Percentiles rank a stretch among this genome's conserved stretches.
Evolutionary conservation across 2,329 filamentous ascomycete species (phyloP).

Genomic region (Myotisia sp.): DNA sequence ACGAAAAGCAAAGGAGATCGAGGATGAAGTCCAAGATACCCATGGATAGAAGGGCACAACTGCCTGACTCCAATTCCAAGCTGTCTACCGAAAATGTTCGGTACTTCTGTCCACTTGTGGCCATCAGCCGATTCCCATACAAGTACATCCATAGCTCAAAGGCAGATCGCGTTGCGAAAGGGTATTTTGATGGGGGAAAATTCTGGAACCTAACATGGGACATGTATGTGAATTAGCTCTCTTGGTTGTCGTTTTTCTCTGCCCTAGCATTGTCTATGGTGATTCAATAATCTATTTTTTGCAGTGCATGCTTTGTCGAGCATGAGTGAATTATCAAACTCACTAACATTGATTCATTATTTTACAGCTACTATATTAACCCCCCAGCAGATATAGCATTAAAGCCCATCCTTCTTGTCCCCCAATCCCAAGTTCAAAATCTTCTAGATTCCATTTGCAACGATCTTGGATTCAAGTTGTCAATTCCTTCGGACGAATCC

Average conservation of each 20-base stretch:
- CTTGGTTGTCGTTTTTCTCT: not conserved
- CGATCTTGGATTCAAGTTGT: constrained; percentile 36
- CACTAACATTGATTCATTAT: constrained; percentile 9
- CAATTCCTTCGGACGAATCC: constrained; percentile 42
- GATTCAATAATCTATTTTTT: too few species aligned
- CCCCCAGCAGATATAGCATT: constrained; percentile 33
- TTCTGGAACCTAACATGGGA: constrained; percentile 53
- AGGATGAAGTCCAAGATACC: not conserved
- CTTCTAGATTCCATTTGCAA: constrained; percentile 53
- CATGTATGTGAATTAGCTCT: constrained; percentile 51
- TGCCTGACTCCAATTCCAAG: not conserved
- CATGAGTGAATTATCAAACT: not conserved
- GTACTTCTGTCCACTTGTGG: constrained; percentile 27
- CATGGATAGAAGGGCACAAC: not conserved
- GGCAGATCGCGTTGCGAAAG: constrained; percentile 21
- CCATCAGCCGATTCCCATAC: constrained; percentile 31
- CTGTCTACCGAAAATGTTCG: constrained; percentile 9
- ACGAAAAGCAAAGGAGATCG: constrained; percentile 3
- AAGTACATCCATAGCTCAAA: constrained; percentile 24
- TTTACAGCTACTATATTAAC: constrained; percentile 51
- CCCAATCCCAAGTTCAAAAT: constrained; percentile 48
- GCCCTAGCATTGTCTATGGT: too few species aligned
- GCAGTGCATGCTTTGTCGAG: too few species aligned
- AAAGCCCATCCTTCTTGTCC: constrained; percentile 52
- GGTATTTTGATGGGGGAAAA: constrained; percentile 29